phyloP scores from a whole-genome alignment of 805 yeast genomes.

The Yamadazyma philogaea region DNA sequence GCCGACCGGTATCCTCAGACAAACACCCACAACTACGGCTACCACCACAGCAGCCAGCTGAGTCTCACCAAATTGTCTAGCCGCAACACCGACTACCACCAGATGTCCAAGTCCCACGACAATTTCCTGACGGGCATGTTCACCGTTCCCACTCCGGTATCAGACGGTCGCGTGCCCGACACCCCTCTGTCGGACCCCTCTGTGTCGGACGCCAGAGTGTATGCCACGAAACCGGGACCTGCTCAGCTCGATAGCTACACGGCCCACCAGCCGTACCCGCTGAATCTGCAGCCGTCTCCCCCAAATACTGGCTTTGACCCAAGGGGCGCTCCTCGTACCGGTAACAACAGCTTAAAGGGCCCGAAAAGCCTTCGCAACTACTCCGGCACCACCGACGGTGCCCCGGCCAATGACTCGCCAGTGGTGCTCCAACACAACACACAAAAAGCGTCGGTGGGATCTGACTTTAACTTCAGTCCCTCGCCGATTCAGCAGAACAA shows the following conservation, averaged over 20 bases:
- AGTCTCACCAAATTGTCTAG: not conserved
- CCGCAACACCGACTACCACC: not conserved
- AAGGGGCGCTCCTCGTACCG: not conserved
- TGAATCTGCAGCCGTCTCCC: not conserved
- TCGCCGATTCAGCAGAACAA: slow-evolving; percentile 12
- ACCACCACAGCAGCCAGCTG: slow-evolving; percentile 1
- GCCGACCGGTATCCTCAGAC: not conserved
- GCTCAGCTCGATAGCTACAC: not conserved
- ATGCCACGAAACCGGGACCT: not conserved
- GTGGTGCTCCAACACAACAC: slow-evolving; percentile 8
- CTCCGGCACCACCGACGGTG: slow-evolving; percentile 14
- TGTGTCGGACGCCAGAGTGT: not conserved
- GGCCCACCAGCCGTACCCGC: not conserved
- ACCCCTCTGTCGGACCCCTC: no score
- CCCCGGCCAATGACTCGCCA: slow-evolving; percentile 10
- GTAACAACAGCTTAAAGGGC: not conserved
- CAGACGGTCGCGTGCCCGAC: not conserved
- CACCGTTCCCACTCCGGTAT: not conserved
- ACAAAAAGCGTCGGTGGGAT: slow-evolving; percentile 1
- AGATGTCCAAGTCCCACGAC: not conserved
- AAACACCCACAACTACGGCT: no score
- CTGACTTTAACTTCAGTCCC: slow-evolving; percentile 19
- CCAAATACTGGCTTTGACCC: not conserved
- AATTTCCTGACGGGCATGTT: not conserved
- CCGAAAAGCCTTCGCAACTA: slow-evolving; percentile 8